Percentiles rank a stretch among this genome's conserved stretches.
These are phyloP conservation scores for Phlegmacium glaucopus DNA, from an alignment of 768 basidiomycete genomes.

Conservation along the genomic window DNA sequence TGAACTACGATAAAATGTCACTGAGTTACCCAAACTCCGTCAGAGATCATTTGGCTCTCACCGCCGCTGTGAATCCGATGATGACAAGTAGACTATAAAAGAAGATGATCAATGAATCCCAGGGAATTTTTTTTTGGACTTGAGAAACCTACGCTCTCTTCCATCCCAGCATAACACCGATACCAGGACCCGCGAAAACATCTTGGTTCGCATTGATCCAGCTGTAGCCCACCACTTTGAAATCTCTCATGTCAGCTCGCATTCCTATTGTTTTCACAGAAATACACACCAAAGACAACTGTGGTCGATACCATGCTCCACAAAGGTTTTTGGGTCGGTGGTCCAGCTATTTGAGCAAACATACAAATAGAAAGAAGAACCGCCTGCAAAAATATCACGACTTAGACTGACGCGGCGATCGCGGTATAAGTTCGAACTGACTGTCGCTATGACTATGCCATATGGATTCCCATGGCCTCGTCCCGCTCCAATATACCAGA, in stretches of 20 bases:
- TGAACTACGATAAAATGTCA: conserved; percentile 27
- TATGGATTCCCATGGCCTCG: conserved; percentile 36
- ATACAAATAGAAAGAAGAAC: conserved; percentile 33
- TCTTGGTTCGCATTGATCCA: conserved; percentile 36
- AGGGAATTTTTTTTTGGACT: neutral
- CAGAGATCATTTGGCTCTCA: conserved; percentile 7
- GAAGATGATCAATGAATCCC: too few species aligned
- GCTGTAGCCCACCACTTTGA: conserved; percentile 37
- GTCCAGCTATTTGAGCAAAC: conserved; percentile 30
- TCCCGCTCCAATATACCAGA: conserved; percentile 44
- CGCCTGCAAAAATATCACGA: conserved; percentile 19
- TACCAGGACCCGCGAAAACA: conserved; percentile 27
- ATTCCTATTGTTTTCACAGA: neutral
- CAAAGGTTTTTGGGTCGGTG: conserved; percentile 31
- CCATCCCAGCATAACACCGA: conserved; percentile 38
- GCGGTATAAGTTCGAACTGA: conserved; percentile 14
- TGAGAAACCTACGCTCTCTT: conserved; percentile 34
- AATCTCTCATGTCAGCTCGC: neutral
- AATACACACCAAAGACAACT: conserved; percentile 30
- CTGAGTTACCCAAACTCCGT: neutral
- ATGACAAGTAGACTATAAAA: conserved; percentile 36
- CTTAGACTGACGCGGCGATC: neutral
- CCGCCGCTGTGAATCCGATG: conserved; percentile 41
- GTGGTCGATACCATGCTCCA: conserved; percentile 39
- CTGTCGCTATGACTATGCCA: conserved; percentile 39